Base-by-base conservation (phyloP, 495 filamentous ascomycete species). In the Aspergillus campestris region DNA sequence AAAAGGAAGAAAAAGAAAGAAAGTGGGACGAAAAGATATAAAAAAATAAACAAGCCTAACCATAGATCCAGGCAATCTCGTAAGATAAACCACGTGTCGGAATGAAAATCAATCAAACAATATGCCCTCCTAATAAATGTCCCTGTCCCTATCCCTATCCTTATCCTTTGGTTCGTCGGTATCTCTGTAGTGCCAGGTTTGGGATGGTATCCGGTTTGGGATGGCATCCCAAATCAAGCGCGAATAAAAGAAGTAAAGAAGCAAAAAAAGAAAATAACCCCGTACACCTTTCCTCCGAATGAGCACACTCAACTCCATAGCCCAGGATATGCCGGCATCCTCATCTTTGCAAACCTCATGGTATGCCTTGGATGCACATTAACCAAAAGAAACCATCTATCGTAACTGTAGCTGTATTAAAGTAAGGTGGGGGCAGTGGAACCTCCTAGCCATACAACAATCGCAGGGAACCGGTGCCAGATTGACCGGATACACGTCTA, bases 311-410 rank as follows among this genome's bases (percentile, higher is more conserved):
- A 43, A 43, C 40, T 43, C 40, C 40, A 34, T 43, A 42, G 9
- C 12, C 32, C 32, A 10, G 32, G 32, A 24, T 24, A 24, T 24
- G 18, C 18, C 18, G 18, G 18, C 18, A 24, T 4, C 18, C 18
- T 24, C 18, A 24, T 24, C 18, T 24, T 24, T 24, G 18, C 18
- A 24, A 24, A 24, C 18, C 18, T 24, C 18, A 24, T 4, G 18
- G 18, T 24, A 24, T 24, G 18, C 18, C 4, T 24, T 24, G 18
- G 45, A 59, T 50, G 55, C 53, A 40, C 57, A 62, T 63, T 63
- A 64, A 53, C 62, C 60, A 58, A 62, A 52, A 54, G 18, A 56
- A 47, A 57, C 58, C 54, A 48, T 65, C 65, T 60, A 65, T 66
- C 56, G 38, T 56, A 47, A 45, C 53, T 53, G 51, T 53, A 52